A percentile compares a stretch with the other conserved stretches of the same genome.
These are phyloP conservation scores for Exophiala bonariae DNA, from an alignment of 2,329 filamentous ascomycete species.

Conservation along the genomic window DNA sequence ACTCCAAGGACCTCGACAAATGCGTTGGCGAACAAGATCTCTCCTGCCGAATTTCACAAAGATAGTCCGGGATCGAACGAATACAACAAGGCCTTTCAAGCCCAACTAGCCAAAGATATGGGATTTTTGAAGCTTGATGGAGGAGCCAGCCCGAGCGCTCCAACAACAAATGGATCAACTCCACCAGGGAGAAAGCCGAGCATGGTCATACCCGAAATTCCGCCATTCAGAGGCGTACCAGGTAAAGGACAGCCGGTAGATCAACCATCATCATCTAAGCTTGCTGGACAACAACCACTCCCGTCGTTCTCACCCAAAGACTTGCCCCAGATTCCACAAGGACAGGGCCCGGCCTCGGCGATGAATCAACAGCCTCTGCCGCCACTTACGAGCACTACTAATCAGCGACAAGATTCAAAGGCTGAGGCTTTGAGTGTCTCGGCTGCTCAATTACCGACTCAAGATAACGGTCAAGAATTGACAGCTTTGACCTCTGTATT, in stretches of 20 bases:
- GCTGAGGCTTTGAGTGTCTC: constrained; percentile 32
- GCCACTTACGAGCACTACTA: constrained; percentile 16
- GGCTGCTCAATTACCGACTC: constrained; percentile 10
- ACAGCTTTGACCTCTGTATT: constrained; percentile 90
- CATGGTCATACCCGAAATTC: constrained; percentile 34
- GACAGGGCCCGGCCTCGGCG: constrained; percentile 15
- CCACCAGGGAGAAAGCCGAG: constrained; percentile 31
- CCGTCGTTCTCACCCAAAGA: constrained; percentile 31
- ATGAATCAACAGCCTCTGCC: constrained; percentile 21
- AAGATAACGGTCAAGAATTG: constrained; percentile 66
- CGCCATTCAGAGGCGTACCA: constrained; percentile 33
- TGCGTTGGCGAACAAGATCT: constrained; percentile 44
- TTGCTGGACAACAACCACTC: constrained; percentile 29
- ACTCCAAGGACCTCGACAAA: constrained; percentile 49
- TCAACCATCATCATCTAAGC: constrained; percentile 25
- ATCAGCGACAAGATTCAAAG: constrained; percentile 7
- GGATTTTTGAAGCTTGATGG: constrained; percentile 38
- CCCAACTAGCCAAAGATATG: constrained; percentile 42
- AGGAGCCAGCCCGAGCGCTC: constrained; percentile 29
- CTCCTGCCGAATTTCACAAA: constrained; percentile 27
- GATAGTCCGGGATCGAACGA: constrained; percentile 40
- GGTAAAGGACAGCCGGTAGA: constrained; percentile 26
- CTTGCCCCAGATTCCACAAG: constrained; percentile 17
- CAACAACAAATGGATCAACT: constrained; percentile 11
- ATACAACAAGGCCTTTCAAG: constrained; percentile 43